Evolutionary conservation across 1,284 basidiomycete species (phyloP).

Genomic region (Leccinum laetum): DNA sequence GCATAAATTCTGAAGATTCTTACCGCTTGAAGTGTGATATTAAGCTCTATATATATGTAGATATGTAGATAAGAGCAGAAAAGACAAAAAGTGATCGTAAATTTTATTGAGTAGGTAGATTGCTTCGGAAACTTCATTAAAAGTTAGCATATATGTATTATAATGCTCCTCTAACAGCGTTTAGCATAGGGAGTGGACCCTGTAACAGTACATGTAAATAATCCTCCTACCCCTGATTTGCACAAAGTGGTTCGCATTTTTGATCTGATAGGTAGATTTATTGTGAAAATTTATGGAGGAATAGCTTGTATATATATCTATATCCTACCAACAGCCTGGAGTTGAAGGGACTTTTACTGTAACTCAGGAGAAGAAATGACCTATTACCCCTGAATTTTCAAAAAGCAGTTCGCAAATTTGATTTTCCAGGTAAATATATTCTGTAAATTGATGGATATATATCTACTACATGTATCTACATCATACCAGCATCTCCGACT

Average conservation of each 20-base stretch:
- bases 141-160: not conserved
- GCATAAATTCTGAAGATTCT: constrained; percentile 18
- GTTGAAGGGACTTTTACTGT: not conserved
- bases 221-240: not conserved
- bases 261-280: not conserved
- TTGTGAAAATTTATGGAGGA: not conserved
- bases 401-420: not conserved
- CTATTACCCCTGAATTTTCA: not conserved
- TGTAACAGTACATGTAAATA: not conserved
- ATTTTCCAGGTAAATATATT: not conserved
- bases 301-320: not conserved
- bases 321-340: no score
- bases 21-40: no score
- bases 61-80: no score
- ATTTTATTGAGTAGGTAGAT: not conserved
- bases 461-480: not conserved
- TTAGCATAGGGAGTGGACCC: not conserved
- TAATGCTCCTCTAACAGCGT: not conserved
- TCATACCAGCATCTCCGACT: not conserved
- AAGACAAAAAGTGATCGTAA: not conserved
- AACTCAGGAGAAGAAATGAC: not conserved
- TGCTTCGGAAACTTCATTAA: not conserved
- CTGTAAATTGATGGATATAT: not conserved
- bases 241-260: not conserved
- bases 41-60: no score